Evolutionary conservation across 495 filamentous ascomycete genomes (phyloP).

Genomic region (Tuber melanosporum): DNA sequence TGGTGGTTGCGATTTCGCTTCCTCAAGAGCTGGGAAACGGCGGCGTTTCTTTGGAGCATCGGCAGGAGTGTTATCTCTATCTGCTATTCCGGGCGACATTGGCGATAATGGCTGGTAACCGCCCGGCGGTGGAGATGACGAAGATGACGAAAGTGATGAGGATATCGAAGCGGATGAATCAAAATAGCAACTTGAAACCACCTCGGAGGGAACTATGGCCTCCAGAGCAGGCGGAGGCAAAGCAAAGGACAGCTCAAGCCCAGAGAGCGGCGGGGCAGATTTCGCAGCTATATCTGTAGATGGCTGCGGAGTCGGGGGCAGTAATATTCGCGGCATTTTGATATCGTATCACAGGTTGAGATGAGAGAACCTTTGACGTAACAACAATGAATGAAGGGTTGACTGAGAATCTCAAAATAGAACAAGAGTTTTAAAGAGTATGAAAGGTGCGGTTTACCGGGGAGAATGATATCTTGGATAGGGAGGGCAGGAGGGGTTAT

Average conservation of each 20-base stretch:
- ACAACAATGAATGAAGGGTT: background rate
- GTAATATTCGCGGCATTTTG: slow-evolving; percentile 63
- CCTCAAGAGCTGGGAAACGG: slow-evolving; percentile 51
- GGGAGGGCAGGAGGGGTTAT: background rate
- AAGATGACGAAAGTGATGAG: slow-evolving; percentile 29
- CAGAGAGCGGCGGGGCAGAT: slow-evolving; percentile 53
- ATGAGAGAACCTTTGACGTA: slow-evolving; percentile 12
- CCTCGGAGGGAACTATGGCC: slow-evolving; percentile 20
- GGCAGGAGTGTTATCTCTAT: slow-evolving; percentile 37
- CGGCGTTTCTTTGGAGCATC: slow-evolving; percentile 51
- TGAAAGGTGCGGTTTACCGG: background rate
- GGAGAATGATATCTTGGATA: background rate
- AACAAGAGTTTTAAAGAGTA: background rate
- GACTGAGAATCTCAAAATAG: slow-evolving; percentile 2
- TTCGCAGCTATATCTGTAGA: slow-evolving; percentile 76
- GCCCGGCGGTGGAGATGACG: slow-evolving; percentile 43
- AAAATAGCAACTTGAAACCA: background rate
- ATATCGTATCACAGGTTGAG: background rate
- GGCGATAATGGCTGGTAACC: slow-evolving; percentile 54
- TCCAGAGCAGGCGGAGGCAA: slow-evolving; percentile 70
- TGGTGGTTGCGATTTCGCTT: slow-evolving; percentile 49
- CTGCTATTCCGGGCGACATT: slow-evolving; percentile 51
- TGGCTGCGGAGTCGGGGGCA: slow-evolving; percentile 77
- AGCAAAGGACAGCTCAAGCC: slow-evolving; percentile 60
- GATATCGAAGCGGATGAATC: slow-evolving; percentile 9